A percentile compares a stretch with the other conserved stretches of the same genome.
These are phyloP conservation scores for Leccinum subgranulosum DNA, from an alignment of 768 basidiomycete species.

Conservation along the genomic window DNA sequence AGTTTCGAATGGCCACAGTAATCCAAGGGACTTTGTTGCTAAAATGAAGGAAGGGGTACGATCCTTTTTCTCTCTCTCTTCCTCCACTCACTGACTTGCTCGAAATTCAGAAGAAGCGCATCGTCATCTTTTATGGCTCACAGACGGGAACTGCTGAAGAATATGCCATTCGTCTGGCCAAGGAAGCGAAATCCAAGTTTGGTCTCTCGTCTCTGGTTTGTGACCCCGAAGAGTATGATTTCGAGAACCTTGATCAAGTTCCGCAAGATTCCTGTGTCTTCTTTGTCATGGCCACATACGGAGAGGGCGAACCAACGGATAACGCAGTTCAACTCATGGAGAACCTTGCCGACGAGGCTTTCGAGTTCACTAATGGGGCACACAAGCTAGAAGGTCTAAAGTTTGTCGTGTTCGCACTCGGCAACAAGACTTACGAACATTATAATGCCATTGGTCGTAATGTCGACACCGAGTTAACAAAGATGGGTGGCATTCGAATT, in stretches of 20 bases:
- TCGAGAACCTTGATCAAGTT: slow-evolving; percentile 89
- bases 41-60: slow-evolving; percentile 94
- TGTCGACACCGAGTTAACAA: slow-evolving; percentile 67
- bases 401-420: slow-evolving; percentile 93
- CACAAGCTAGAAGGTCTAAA: slow-evolving; percentile 79
- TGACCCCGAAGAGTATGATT: slow-evolving; percentile 98
- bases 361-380: slow-evolving; percentile 81
- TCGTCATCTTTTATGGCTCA: slow-evolving; percentile 97
- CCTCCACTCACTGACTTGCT: slow-evolving; percentile 2
- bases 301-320: slow-evolving; percentile 98
- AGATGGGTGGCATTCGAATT: slow-evolving; percentile 82
- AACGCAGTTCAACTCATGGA: slow-evolving; percentile 95
- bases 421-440: slow-evolving; percentile 93
- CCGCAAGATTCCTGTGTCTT: slow-evolving; percentile 86
- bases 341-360: slow-evolving; percentile 81
- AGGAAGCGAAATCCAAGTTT: slow-evolving; percentile 96
- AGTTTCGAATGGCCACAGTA: slow-evolving; percentile 62
- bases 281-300: slow-evolving; percentile 98
- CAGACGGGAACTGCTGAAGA: slow-evolving; percentile 99
- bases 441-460: slow-evolving; percentile 88
- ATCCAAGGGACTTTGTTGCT: slow-evolving; percentile 90
- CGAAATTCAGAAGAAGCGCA: slow-evolving; percentile 79
- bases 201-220: slow-evolving; percentile 95
- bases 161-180: slow-evolving; percentile 94
- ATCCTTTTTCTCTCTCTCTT: not conserved